Evolutionary conservation across 192 early-diverging fungal species (phyloP).

Genomic region (Anaeromyces robustus): DNA sequence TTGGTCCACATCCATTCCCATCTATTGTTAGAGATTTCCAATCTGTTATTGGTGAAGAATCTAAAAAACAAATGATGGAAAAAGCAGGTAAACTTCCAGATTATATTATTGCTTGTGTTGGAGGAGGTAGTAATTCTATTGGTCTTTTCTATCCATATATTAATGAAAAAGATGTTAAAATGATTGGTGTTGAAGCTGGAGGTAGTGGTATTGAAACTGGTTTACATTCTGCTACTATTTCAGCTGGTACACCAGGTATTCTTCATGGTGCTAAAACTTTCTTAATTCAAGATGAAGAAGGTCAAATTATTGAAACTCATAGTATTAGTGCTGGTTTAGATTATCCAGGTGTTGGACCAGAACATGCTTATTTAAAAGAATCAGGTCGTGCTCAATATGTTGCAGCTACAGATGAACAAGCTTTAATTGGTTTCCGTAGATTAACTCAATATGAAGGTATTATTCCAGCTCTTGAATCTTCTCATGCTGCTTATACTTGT

Average conservation of each 20-base stretch:
- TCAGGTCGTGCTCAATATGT: conserved; percentile 68
- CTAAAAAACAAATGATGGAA: conserved; percentile 66
- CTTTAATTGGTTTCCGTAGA: conserved; percentile 59
- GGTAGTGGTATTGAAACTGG: conserved; percentile 80
- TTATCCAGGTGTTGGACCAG: conserved; percentile 96
- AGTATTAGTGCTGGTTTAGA: conserved; percentile 88
- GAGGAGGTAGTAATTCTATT: conserved; percentile 93
- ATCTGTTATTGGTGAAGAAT: conserved; percentile 83
- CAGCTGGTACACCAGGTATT: conserved; percentile 74
- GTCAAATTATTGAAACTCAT: conserved; percentile 92
- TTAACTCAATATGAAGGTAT: conserved; percentile 68
- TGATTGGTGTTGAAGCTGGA: conserved; percentile 89
- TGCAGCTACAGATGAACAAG: conserved; percentile 64
- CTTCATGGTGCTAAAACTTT: conserved; percentile 91
- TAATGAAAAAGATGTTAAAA: conserved; percentile 62
- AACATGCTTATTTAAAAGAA: conserved; percentile 84
- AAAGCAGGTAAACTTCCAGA: conserved; percentile 76
- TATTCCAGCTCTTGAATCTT: conserved; percentile 88
- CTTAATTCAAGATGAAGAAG: conserved; percentile 83
- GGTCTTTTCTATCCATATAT: conserved; percentile 95
- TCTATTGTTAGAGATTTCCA: conserved; percentile 95
- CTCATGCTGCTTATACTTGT: conserved; percentile 78
- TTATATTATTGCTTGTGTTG: conserved; percentile 89
- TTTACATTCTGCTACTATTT: conserved; percentile 83
- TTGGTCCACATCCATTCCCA: conserved; percentile 96